These are phyloP conservation scores for Nyssa sinensis DNA, from an alignment of 148 eudicot species.

Conservation along the genomic window DNA sequence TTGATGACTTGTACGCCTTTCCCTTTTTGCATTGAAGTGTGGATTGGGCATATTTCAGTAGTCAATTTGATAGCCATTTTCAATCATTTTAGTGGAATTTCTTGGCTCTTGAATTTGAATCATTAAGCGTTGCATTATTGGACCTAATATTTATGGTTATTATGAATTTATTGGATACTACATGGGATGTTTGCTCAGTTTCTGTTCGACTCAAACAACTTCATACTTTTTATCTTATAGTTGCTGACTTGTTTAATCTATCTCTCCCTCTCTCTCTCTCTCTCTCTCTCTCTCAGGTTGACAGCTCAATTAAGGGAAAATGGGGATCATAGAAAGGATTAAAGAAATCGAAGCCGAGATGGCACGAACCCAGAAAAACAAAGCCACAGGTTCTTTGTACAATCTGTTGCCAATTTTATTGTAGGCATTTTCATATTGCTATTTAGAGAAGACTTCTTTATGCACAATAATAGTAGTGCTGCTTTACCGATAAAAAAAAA, in stretches of 20 bases:
- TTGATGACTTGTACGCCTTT: not conserved
- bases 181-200: not conserved
- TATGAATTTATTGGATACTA: not conserved
- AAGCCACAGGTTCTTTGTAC: constrained; percentile 77
- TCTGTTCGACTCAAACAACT: not conserved
- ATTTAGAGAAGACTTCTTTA: not conserved
- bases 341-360: constrained; percentile 99
- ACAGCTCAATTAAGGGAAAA: constrained; percentile 35
- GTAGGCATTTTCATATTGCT: not conserved
- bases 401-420: not conserved
- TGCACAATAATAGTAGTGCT: constrained; percentile 1
- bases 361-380: constrained; percentile 99
- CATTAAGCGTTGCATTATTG: not conserved
- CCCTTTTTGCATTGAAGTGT: not conserved
- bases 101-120: not conserved
- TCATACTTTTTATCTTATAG: not conserved
- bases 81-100: not conserved
- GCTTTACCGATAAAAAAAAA: not conserved
- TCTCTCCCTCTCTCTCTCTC: not conserved
- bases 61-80: not conserved
- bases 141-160: not conserved
- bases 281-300: constrained; percentile 10
- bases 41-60: not conserved
- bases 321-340: constrained; percentile 97
- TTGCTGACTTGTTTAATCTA: not conserved